Percentiles rank a stretch among this genome's conserved stretches.
Conservation (phyloP, 495 filamentous ascomycete genomes). For the Xylaria sp. region DNA sequence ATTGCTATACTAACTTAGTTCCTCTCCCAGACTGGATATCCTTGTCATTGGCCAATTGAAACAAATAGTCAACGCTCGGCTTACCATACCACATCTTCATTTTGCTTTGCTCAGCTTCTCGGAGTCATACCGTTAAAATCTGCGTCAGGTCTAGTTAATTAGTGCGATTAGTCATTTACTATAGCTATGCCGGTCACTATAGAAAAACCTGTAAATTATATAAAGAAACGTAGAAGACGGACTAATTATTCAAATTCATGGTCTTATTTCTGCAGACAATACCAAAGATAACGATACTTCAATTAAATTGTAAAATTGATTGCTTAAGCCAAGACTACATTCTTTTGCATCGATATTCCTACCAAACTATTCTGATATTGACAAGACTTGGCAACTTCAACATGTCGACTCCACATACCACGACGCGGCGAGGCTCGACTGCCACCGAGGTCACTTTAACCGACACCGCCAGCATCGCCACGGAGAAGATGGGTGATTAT, state of each 20-base stretch:
- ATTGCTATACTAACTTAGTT: background rate
- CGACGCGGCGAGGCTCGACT: conserved; percentile 4
- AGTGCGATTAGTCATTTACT: background rate
- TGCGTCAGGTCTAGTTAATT: background rate
- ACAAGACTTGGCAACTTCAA: background rate
- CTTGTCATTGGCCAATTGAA: conserved; percentile 4
- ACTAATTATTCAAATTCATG: background rate
- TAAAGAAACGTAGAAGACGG: background rate
- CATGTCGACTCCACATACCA: conserved; percentile 15
- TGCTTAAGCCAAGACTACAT: background rate
- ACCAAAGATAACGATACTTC: background rate
- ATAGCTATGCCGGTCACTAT: background rate
- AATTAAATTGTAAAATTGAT: background rate
- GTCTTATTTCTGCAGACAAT: background rate
- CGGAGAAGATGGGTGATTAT: background rate
- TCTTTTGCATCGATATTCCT: background rate
- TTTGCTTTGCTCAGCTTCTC: background rate
- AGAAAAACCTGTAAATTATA: background rate
- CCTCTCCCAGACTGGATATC: background rate
- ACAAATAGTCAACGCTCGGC: conserved; percentile 8
- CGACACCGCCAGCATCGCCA: background rate
- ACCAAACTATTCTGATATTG: background rate
- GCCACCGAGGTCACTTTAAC: conserved; percentile 18
- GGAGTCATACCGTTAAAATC: background rate
- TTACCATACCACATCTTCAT: background rate